These are phyloP conservation scores for Globomyces pollinis-pini DNA, from an alignment of 192 early-diverging fungal genomes.

Conservation along the genomic window DNA sequence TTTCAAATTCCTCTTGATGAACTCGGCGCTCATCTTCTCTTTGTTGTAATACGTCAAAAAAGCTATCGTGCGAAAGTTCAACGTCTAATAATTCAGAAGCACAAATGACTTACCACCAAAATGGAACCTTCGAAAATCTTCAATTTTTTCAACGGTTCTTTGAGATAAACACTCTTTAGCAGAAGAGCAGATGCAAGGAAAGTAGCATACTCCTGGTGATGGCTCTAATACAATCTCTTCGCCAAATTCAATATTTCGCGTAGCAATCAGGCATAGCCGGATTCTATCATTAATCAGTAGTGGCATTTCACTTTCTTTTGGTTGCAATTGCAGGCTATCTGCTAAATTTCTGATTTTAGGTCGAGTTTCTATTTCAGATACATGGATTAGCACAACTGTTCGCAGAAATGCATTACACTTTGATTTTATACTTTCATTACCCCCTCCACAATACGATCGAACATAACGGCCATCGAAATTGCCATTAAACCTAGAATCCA, in stretches of 20 bases:
- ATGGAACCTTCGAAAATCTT: background rate
- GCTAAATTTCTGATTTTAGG: background rate
- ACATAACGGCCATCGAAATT: conserved; percentile 25
- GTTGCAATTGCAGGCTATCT: conserved; percentile 4
- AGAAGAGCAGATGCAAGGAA: background rate
- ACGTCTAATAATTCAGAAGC: background rate
- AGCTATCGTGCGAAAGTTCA: background rate
- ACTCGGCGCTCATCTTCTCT: background rate
- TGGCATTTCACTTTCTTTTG: conserved; percentile 3
- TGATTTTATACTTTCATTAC: background rate
- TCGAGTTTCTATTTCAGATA: background rate
- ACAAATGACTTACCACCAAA: background rate
- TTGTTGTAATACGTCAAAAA: background rate
- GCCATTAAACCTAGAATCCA: conserved; percentile 30
- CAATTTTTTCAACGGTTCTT: background rate
- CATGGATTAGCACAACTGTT: conserved; percentile 17
- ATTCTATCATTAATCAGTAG: conserved; percentile 14
- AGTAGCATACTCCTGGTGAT: background rate
- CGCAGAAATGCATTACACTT: conserved; percentile 25
- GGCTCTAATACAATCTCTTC: conserved; percentile 28
- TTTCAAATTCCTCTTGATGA: background rate
- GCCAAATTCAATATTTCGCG: conserved; percentile 9
- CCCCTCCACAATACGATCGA: conserved; percentile 18
- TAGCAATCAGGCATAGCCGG: conserved; percentile 25
- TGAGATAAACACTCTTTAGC: background rate